Evolutionary conservation across 495 filamentous ascomycete genomes (phyloP).

Genomic region (Aspergillus nidulans): DNA sequence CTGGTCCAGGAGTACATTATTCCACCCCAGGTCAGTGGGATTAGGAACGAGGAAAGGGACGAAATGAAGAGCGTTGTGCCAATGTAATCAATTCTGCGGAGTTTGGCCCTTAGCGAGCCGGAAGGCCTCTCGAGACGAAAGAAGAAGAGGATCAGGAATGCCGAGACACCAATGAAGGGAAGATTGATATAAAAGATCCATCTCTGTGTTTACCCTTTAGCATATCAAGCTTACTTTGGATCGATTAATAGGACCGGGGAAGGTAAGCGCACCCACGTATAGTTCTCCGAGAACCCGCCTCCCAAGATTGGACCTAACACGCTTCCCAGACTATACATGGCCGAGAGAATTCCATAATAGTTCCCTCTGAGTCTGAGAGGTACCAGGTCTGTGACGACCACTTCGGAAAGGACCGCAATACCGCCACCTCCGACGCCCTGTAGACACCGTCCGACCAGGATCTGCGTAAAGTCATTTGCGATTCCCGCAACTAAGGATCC

Average conservation of each 20-base stretch:
- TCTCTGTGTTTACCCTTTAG: conserved; percentile 19
- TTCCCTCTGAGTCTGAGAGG: conserved; percentile 33
- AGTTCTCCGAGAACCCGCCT: conserved; percentile 26
- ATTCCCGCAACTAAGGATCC: conserved; percentile 41
- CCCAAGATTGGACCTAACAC: conserved; percentile 35
- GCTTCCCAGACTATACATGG: conserved; percentile 22
- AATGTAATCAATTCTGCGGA: conserved; percentile 50
- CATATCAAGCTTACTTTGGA: too few relatives aligned
- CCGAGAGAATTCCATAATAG: conserved; percentile 27
- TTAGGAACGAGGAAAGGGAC: conserved; percentile 41
- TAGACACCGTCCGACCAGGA: conserved; percentile 30
- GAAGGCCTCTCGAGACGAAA: conserved; percentile 28
- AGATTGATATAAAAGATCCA: conserved; percentile 71
- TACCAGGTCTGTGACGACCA: conserved; percentile 37
- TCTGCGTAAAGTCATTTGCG: conserved; percentile 25
- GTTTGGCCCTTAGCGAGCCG: conserved; percentile 23
- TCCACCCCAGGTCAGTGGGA: conserved; percentile 55
- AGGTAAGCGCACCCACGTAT: conserved; percentile 30
- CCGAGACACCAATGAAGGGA: conserved; percentile 44
- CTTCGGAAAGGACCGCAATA: conserved; percentile 26
- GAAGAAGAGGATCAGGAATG: conserved; percentile 48
- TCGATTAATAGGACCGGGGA: background rate
- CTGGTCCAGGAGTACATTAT: conserved; percentile 48
- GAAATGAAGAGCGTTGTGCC: conserved; percentile 49
- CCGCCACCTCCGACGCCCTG: conserved; percentile 37